phyloP scores from a whole-genome alignment of 352 stramenopile species.

The Nothophytophthora sp. region DNA sequence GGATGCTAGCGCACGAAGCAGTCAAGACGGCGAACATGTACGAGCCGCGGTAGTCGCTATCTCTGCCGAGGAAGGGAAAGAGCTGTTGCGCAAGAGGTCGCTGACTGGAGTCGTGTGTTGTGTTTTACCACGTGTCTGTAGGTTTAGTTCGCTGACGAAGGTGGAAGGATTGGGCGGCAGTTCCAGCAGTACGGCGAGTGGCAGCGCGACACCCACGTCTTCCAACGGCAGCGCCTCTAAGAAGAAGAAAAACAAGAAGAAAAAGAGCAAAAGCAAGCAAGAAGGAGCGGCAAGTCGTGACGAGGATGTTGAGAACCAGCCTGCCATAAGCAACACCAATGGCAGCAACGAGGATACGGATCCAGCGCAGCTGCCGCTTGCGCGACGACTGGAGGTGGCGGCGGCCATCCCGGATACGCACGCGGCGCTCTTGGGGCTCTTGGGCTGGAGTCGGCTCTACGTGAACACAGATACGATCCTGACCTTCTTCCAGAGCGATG shows the following conservation, averaged over 20 bases:
- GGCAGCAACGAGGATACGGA: constrained; percentile 18
- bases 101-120: background rate
- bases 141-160: constrained; percentile 35
- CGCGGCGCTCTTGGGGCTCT: constrained; percentile 66
- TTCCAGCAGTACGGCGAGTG: constrained; percentile 24
- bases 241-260: constrained; percentile 43
- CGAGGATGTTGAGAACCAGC: background rate
- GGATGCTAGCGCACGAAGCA: constrained; percentile 29
- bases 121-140: background rate
- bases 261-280: constrained; percentile 16
- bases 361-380: constrained; percentile 48
- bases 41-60: background rate
- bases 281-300: background rate
- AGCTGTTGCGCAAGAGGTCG: background rate
- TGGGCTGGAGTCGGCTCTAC: constrained; percentile 74
- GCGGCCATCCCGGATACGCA: constrained; percentile 68
- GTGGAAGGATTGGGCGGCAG: constrained; percentile 21
- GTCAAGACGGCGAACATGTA: constrained; percentile 41
- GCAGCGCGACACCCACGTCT: constrained; percentile 17
- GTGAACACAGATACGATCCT: constrained; percentile 66
- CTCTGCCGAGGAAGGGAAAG: background rate
- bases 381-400: constrained; percentile 62
- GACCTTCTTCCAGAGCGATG: constrained; percentile 69
- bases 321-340: background rate
- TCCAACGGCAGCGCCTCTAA: constrained; percentile 16